Percentiles rank a stretch among this genome's conserved stretches.
phyloP scores from a whole-genome alignment of 257 asterid species.

The Parsonsia alboflavescens region DNA sequence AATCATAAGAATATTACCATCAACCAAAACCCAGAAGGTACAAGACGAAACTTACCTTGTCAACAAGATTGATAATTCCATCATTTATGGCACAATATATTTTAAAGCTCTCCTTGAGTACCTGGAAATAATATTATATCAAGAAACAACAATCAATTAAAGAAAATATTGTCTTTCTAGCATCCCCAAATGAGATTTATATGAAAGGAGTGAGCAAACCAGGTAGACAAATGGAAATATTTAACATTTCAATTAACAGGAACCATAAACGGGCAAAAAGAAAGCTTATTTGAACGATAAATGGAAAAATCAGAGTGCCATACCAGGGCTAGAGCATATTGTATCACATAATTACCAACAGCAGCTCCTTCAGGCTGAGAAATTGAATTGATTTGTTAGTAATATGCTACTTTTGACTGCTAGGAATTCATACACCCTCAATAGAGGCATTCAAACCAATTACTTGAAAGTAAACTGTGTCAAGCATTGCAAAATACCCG shows the following conservation, averaged over 20 bases:
- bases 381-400: conserved; percentile 12
- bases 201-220: not conserved
- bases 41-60: conserved; percentile 59
- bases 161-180: not conserved
- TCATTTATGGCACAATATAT: conserved; percentile 93
- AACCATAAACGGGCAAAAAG: too few species aligned
- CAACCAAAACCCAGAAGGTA: not conserved
- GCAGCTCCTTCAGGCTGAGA: conserved; percentile 99
- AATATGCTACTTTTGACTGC: conserved; percentile 3
- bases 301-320: conserved; percentile 16
- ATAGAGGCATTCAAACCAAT: not conserved
- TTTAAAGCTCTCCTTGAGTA: conserved; percentile 97
- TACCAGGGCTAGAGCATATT: conserved; percentile 94
- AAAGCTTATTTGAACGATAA: too few species aligned
- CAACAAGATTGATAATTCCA: conserved; percentile 96
- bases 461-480: conserved; percentile 1
- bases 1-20: not conserved
- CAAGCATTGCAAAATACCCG: conserved; percentile 40
- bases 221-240: not conserved
- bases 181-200: not conserved
- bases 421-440: conserved; percentile 9
- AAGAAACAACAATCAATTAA: conserved; percentile 1
- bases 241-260: not conserved
- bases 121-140: conserved; percentile 46
- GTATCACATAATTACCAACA: conserved; percentile 66